Conservation (phyloP, 1,139 yeast genomes). For the Hyphopichia wangnamkhiaoensis region DNA sequence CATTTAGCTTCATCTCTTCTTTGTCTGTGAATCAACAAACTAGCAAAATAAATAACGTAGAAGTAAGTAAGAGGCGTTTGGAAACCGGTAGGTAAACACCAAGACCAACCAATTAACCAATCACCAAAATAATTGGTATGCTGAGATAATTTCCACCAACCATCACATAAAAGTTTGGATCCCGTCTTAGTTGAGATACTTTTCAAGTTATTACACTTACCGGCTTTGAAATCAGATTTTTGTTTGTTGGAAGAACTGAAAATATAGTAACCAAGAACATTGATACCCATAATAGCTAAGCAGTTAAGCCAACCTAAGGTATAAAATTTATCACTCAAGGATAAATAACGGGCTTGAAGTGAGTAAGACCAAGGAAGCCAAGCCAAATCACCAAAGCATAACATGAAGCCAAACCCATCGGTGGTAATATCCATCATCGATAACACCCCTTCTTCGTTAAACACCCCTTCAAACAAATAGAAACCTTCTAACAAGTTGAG, state of each 20-base stretch:
- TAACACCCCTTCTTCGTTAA: constrained; percentile 84
- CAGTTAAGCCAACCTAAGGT: constrained; percentile 47
- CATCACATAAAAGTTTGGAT: constrained; percentile 77
- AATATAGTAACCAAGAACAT: constrained; percentile 68
- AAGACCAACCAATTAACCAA: constrained; percentile 87
- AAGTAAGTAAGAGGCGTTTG: constrained; percentile 83
- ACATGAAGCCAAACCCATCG: constrained; percentile 97
- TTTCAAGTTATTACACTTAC: constrained; percentile 64
- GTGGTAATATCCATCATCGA: constrained; percentile 96
- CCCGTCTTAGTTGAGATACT: constrained; percentile 76
- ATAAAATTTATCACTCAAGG: constrained; percentile 56
- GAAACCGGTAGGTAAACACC: constrained; percentile 92
- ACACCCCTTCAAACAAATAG: constrained; percentile 87
- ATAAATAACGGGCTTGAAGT: constrained; percentile 78
- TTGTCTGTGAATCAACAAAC: constrained; percentile 84
- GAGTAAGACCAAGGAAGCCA: constrained; percentile 94
- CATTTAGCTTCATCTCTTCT: constrained; percentile 91
- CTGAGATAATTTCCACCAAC: constrained; percentile 96
- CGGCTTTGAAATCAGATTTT: constrained; percentile 80
- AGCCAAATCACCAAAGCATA: constrained; percentile 89
- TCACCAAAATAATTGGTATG: constrained; percentile 96
- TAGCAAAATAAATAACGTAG: constrained; percentile 80
- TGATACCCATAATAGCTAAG: constrained; percentile 44
- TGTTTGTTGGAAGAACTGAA: constrained; percentile 84
- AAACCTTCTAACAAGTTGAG: constrained; percentile 73